Evolutionary conservation across 768 basidiomycete genomes (phyloP).

Genomic region (Termitomyces sp.): DNA sequence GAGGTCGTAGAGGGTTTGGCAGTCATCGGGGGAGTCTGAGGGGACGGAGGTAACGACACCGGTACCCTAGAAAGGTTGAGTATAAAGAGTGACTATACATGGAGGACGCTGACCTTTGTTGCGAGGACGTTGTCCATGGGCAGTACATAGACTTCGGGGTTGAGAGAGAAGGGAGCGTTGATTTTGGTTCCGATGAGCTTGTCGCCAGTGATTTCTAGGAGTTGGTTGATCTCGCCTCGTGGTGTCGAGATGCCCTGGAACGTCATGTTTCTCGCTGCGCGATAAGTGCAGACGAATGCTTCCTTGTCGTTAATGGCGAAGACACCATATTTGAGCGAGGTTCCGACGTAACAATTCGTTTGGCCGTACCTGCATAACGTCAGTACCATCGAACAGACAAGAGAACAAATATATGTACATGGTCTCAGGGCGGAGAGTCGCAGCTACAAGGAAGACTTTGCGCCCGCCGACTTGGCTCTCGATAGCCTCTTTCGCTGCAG

Average conservation of each 20-base stretch:
- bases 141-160: conserved; percentile 88
- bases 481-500: conserved; percentile 60
- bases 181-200: conserved; percentile 86
- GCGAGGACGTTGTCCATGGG: conserved; percentile 99
- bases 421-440: conserved; percentile 94
- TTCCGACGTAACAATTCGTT: conserved; percentile 96
- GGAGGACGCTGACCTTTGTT: conserved; percentile 63
- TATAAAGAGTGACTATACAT: neutral
- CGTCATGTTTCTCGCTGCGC: conserved; percentile 96
- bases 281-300: conserved; percentile 84
- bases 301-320: conserved; percentile 86
- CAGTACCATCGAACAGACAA: conserved; percentile 8
- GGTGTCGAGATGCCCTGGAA: conserved; percentile 84
- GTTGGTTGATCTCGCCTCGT: conserved; percentile 69
- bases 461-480: conserved; percentile 70
- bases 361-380: conserved; percentile 78
- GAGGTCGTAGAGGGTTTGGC: conserved; percentile 82
- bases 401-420: conserved; percentile 55
- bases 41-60: conserved; percentile 98
- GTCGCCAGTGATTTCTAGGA: conserved; percentile 76
- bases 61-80: conserved; percentile 61
- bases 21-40: conserved; percentile 98
- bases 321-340: conserved; percentile 87
- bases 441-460: conserved; percentile 91
- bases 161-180: conserved; percentile 79